A percentile compares a stretch with the other conserved stretches of the same genome.
phyloP scores from a whole-genome alignment of 768 basidiomycete genomes.

The Lentinula boryana region DNA sequence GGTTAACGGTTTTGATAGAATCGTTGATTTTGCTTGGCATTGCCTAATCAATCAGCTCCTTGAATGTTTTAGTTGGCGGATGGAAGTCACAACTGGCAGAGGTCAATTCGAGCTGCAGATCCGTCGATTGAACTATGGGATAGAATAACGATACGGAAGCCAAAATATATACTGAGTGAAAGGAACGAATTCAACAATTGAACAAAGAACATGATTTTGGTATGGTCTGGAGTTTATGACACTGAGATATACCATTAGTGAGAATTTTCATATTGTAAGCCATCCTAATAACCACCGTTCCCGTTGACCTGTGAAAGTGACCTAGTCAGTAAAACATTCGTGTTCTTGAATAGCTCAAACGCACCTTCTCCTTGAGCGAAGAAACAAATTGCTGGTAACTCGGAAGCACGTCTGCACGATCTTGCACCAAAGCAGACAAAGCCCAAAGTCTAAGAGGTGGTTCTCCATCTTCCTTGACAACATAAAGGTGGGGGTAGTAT shows the following conservation, averaged over 20 bases:
- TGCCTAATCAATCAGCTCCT: too few species aligned
- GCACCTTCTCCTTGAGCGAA: slow-evolving; percentile 85
- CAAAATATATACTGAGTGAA: neutral
- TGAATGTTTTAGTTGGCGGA: too few species aligned
- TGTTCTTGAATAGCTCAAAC: slow-evolving; percentile 5
- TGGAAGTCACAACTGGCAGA: neutral
- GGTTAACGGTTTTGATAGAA: too few species aligned
- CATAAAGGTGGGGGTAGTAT: slow-evolving; percentile 90
- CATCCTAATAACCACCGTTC: slow-evolving; percentile 8
- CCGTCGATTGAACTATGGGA: neutral
- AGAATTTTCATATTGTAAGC: neutral
- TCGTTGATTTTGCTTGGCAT: too few species aligned
- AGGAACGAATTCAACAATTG: neutral
- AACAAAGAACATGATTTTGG: neutral
- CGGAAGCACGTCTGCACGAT: slow-evolving; percentile 89
- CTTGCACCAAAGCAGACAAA: slow-evolving; percentile 88
- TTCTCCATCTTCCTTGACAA: slow-evolving; percentile 98
- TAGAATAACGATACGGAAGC: neutral
- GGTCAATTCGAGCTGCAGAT: neutral
- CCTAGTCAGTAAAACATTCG: neutral
- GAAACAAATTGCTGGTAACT: slow-evolving; percentile 95
- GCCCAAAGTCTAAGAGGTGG: slow-evolving; percentile 94
- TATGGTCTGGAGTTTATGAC: neutral
- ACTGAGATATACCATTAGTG: neutral
- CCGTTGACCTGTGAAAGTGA: slow-evolving; percentile 5